phyloP scores from a whole-genome alignment of 176 grass and related monocot species.

The Oryza glumipatula region DNA sequence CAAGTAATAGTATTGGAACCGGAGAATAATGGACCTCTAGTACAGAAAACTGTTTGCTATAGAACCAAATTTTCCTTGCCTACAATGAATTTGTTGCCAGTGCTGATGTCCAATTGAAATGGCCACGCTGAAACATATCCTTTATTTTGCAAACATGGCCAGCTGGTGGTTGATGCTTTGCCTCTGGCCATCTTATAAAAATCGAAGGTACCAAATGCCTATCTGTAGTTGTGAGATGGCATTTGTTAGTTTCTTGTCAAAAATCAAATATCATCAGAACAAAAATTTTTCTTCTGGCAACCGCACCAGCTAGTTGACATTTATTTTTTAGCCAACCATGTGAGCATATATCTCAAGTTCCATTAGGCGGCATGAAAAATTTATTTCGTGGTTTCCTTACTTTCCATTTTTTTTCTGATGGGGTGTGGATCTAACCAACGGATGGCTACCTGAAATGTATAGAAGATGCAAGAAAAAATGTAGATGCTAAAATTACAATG shows the following conservation, averaged over 20 bases:
- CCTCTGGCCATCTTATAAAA: neutral
- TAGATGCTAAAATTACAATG: neutral
- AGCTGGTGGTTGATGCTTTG: neutral
- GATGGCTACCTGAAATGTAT: neutral
- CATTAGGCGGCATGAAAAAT: too few relatives aligned
- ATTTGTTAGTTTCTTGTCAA: neutral
- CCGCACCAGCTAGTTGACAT: neutral
- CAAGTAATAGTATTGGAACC: neutral
- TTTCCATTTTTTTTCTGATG: conserved; percentile 6
- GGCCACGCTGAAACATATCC: neutral
- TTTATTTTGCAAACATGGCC: neutral
- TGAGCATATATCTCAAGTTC: neutral
- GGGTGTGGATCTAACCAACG: neutral
- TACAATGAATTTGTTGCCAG: neutral
- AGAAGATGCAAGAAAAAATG: neutral
- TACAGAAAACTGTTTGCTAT: neutral
- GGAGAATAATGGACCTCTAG: neutral
- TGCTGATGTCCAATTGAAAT: neutral
- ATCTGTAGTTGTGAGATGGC: neutral
- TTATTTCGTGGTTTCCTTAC: neutral
- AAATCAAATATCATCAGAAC: neutral
- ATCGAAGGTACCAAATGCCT: neutral
- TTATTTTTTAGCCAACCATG: neutral
- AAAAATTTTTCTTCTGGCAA: neutral
- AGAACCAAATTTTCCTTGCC: neutral